Conservation (phyloP, 345 rosid species). For the Turnera subulata region DNA sequence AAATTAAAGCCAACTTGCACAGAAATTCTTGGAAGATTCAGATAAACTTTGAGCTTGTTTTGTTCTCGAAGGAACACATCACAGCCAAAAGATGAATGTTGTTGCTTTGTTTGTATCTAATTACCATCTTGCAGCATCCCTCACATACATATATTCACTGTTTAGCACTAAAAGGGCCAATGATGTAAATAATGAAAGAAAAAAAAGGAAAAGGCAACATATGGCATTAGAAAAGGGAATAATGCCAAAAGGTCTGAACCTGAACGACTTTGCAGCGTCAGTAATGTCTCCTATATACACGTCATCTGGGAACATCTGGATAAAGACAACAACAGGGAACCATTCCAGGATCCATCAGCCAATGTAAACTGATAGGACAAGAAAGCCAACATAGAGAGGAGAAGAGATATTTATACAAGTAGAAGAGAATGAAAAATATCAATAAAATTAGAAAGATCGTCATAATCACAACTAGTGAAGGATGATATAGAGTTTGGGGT, state of each 20-base stretch:
- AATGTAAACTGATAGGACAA: too few relatives aligned
- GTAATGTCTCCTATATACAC: conserved; percentile 59
- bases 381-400: too few relatives aligned
- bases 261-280: conserved; percentile 67
- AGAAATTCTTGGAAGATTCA: neutral
- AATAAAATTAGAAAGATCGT: neutral
- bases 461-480: neutral
- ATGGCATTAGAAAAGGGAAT: neutral
- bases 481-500: conserved; percentile 1
- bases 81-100: too few relatives aligned
- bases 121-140: neutral
- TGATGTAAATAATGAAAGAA: neutral
- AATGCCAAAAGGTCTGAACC: conserved; percentile 38
- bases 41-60: neutral
- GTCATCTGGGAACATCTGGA: conserved; percentile 83
- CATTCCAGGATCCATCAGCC: too few relatives aligned
- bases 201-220: too few relatives aligned
- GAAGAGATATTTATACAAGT: neutral
- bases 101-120: neutral
- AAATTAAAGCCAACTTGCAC: conserved; percentile 4
- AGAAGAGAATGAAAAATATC: neutral
- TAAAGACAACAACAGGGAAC: conserved; percentile 2
- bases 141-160: neutral
- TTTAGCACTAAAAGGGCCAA: neutral
- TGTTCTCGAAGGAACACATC: neutral